phyloP scores from a whole-genome alignment of 2,329 filamentous ascomycete genomes.

The Fusarium chlamydosporum region DNA sequence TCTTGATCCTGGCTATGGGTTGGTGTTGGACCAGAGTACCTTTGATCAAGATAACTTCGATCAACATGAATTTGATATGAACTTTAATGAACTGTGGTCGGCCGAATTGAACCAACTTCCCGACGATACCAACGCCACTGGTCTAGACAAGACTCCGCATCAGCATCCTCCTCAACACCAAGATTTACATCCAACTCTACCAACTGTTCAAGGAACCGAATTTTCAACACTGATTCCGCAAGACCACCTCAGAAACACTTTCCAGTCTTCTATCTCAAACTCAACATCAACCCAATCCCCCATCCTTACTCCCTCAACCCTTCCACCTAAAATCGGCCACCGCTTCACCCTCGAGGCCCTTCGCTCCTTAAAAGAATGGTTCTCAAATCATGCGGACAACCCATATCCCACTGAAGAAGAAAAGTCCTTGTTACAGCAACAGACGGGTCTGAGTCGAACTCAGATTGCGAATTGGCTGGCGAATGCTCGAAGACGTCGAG shows the following conservation, averaged over 20 bases:
- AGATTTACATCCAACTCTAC: not conserved
- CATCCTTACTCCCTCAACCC: not conserved
- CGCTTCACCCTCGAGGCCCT: conserved; percentile 33
- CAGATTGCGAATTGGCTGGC: conserved; percentile 92
- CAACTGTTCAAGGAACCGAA: not conserved
- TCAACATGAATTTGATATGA: not conserved
- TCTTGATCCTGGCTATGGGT: not conserved
- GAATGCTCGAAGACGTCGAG: conserved; percentile 81
- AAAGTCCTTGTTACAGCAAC: conserved; percentile 78
- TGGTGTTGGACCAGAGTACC: not conserved
- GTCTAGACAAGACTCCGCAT: not conserved
- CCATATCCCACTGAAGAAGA: conserved; percentile 88
- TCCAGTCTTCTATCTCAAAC: not conserved
- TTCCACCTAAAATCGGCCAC: conserved; percentile 33
- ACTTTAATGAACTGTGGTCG: conserved; percentile 6
- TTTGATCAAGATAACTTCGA: conserved; percentile 2
- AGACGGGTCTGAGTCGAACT: conserved; percentile 80
- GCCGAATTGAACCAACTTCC: not conserved
- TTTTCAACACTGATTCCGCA: not conserved
- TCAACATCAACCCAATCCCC: not conserved
- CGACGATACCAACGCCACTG: not conserved
- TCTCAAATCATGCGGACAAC: conserved; percentile 78
- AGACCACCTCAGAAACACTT: not conserved
- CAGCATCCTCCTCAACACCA: not conserved
- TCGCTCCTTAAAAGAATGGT: conserved; percentile 80